Evolutionary conservation across 2,329 filamentous ascomycete species (phyloP), one percentile per base, ranked within the genome.

Genomic region (Didymella glomerata): DNA sequence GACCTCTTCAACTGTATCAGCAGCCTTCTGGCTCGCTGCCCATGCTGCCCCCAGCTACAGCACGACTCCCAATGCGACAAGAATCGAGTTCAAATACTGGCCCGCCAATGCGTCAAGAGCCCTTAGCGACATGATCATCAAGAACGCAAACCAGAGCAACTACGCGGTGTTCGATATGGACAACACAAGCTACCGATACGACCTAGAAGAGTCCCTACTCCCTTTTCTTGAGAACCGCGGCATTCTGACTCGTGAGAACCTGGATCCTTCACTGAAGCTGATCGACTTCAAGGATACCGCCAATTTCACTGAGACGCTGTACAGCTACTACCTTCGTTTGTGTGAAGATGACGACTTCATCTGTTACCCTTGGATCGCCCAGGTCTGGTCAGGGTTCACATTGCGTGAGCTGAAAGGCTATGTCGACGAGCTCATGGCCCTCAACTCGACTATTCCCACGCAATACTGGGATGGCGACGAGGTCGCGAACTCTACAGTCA

Each of bases 101-200:
- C 71, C 71, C 25, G 61, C 64, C 27, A 65, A 68, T 40, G 69
- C 70, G 46, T 69, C 68, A 34, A 61, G 57, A 47, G 63, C 67
- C n/a, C 66, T 74, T 22, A 64, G 65, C 45, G 60, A 62, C 42
- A 74, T 74, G 71, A 74, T 74, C 38, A 22, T 53, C 22, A 63
- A 62, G 22, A 74, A 72, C 32, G 71, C 71, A 16, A 72, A 74
- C 48, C 66, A 71, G 53, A 71, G 68, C 64, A 70, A 70, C 60
- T 72, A 70, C 41, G 71, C 71, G 6, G 67, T 72, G 41, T 72
- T 74, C 56, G 71, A 74, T 56, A 72, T 71, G 68, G 71, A 74
- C 62, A 72, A 74, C 48, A 74, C 71, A 9, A 70, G 67, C 49
- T 74, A 70, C 53, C 65, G 66, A 25, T 69, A 72, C 40, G 71